Evolutionary conservation across 2,329 filamentous ascomycete genomes (phyloP).

Genomic region (Penicillium sp.): DNA sequence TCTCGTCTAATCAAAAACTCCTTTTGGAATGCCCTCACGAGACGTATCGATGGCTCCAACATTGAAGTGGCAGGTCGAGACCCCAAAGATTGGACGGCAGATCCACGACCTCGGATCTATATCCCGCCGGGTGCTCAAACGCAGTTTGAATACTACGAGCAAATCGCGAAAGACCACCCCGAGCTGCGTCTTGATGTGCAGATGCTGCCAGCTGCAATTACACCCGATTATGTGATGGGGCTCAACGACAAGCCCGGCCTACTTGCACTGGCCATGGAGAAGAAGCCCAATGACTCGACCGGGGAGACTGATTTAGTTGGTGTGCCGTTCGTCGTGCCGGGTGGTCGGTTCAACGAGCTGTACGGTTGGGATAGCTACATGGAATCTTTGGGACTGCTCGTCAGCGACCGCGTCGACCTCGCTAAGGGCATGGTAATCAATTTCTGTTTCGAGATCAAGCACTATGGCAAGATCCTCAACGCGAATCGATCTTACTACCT

Average conservation of each 20-base stretch:
- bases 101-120: conserved; percentile 89
- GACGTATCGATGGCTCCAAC: conserved; percentile 78
- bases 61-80: conserved; percentile 82
- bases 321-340: conserved; percentile 93
- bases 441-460: conserved; percentile 97
- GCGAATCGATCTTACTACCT: conserved; percentile 96
- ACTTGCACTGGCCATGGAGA: conserved; percentile 84
- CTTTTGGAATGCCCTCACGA: conserved; percentile 90
- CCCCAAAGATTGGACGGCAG: conserved; percentile 91
- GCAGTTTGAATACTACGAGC: conserved; percentile 84
- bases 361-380: conserved; percentile 99
- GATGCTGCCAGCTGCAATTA: conserved; percentile 68
- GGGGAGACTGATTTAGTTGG: conserved; percentile 71
- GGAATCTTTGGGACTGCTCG: conserved; percentile 84
- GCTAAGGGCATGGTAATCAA: conserved; percentile 94
- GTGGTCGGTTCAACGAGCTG: conserved; percentile 94
- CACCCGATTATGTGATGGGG: conserved; percentile 74
- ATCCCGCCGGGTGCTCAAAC: conserved; percentile 79
- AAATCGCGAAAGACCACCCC: conserved; percentile 73
- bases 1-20: conserved; percentile 81
- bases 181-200: conserved; percentile 86
- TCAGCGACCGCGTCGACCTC: conserved; percentile 79
- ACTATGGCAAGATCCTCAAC: conserved; percentile 98
- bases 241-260: conserved; percentile 86
- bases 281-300: conserved; percentile 63